Percentiles rank a stretch among this genome's conserved stretches.
These are phyloP conservation scores for Candida broadrunensis DNA, from an alignment of 805 yeast species.

Conservation along the genomic window DNA sequence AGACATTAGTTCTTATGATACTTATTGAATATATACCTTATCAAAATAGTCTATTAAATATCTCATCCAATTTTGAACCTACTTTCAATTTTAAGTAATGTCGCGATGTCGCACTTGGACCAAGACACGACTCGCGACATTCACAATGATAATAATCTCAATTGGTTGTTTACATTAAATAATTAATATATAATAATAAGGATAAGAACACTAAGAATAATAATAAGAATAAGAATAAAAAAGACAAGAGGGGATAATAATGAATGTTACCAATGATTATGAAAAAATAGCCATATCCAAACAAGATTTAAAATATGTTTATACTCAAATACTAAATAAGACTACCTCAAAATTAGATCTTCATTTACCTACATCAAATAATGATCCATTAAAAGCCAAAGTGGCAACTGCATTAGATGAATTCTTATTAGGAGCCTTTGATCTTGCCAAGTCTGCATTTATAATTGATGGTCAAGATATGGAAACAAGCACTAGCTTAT, in stretches of 20 bases:
- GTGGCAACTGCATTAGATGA: slow-evolving; percentile 43
- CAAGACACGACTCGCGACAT: no score
- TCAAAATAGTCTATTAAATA: no score
- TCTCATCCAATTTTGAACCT: no score
- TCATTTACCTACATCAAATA: slow-evolving; percentile 43
- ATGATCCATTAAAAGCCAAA: slow-evolving; percentile 45
- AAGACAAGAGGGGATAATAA: no score
- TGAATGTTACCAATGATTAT: slow-evolving; percentile 17
- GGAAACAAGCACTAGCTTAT: background rate
- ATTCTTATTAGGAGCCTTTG: slow-evolving; percentile 53
- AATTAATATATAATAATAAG: no score
- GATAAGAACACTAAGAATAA: no score
- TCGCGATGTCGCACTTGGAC: no score
- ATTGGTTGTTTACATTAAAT: no score
- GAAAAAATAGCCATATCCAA: slow-evolving; percentile 47
- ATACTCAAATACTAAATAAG: slow-evolving; percentile 38
- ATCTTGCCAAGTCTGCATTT: slow-evolving; percentile 52
- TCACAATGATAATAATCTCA: no score
- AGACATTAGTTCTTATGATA: background rate
- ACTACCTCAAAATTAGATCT: slow-evolving; percentile 45
- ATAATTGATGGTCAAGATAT: slow-evolving; percentile 50
- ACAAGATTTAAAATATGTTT: slow-evolving; percentile 52
- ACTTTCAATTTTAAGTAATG: no score
- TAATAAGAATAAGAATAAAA: no score
- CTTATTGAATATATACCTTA: no score